These are phyloP conservation scores for Penicillium desertorum DNA, from an alignment of 495 filamentous ascomycete species.

Conservation along the genomic window DNA sequence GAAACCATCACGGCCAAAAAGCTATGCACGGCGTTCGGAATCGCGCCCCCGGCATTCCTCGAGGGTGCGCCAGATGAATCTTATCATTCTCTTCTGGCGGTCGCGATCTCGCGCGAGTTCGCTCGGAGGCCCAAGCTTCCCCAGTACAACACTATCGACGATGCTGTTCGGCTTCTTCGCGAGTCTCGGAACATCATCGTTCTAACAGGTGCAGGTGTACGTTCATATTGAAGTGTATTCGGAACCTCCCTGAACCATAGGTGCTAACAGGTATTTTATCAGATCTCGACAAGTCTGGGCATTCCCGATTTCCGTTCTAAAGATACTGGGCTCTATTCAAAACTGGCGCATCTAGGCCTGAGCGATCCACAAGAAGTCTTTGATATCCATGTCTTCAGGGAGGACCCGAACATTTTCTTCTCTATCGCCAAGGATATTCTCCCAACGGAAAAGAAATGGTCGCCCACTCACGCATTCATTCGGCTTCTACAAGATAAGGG, in stretches of 20 bases:
- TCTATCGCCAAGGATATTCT: constrained; percentile 88
- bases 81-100: constrained; percentile 70
- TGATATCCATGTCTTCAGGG: constrained; percentile 79
- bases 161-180: constrained; percentile 76
- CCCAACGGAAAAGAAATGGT: constrained; percentile 68
- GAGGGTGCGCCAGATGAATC: constrained; percentile 71
- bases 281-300: constrained; percentile 73
- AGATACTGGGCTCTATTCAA: constrained; percentile 65
- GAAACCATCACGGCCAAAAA: constrained; percentile 73
- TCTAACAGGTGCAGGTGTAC: constrained; percentile 84
- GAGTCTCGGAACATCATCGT: constrained; percentile 83
- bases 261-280: background rate
- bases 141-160: constrained; percentile 82
- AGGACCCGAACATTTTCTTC: constrained; percentile 91
- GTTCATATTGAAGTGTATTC: constrained; percentile 4
- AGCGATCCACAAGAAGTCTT: constrained; percentile 93
- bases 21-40: constrained; percentile 88
- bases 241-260: background rate
- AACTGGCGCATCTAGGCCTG: constrained; percentile 71
- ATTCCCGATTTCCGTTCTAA: constrained; percentile 72
- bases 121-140: constrained; percentile 75
- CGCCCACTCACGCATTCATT: constrained; percentile 94
- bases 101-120: constrained; percentile 80
- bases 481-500: constrained; percentile 86
- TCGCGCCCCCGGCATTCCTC: constrained; percentile 72